Evolutionary conservation across 257 asterid genomes (phyloP).

Genomic region (Nicotiana paniculata): DNA sequence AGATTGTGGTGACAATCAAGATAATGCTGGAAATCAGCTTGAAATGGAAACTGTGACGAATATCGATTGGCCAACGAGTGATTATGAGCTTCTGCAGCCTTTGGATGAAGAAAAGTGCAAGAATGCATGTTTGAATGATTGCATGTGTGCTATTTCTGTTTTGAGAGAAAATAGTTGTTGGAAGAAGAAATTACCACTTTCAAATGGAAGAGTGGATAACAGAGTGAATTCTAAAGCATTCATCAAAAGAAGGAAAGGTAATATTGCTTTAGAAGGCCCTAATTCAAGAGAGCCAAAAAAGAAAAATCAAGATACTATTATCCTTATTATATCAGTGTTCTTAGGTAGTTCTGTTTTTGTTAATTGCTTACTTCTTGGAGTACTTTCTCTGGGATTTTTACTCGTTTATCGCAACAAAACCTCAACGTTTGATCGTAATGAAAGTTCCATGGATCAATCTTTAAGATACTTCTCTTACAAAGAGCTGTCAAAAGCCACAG

Average conservation of each 20-base stretch:
- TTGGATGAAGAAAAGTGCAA: constrained; percentile 15
- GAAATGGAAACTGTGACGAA: constrained; percentile 9
- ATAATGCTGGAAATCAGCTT: not conserved
- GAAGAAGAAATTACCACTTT: constrained; percentile 40
- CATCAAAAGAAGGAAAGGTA: constrained; percentile 13
- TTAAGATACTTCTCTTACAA: constrained; percentile 29
- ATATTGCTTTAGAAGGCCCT: constrained; percentile 14
- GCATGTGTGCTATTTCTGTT: constrained; percentile 36
- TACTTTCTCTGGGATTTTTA: not conserved
- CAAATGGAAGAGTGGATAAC: constrained; percentile 22
- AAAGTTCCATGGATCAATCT: not conserved
- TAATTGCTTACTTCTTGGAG: not conserved
- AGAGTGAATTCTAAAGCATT: constrained; percentile 6
- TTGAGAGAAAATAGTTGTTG: constrained; percentile 17
- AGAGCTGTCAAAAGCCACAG: constrained; percentile 36
- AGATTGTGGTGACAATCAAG: constrained; percentile 13
- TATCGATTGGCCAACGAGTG: constrained; percentile 33
- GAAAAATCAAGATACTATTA: constrained; percentile 5
- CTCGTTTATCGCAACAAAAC: not conserved
- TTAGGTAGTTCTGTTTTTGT: constrained; percentile 12
- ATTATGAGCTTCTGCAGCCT: constrained; percentile 21
- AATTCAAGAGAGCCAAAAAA: not conserved
- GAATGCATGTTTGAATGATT: constrained; percentile 27
- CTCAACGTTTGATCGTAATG: not conserved
- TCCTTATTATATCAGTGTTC: not conserved